These are phyloP conservation scores for Colletotrichum destructivum DNA, from an alignment of 2,329 filamentous ascomycete genomes.

Conservation along the genomic window DNA sequence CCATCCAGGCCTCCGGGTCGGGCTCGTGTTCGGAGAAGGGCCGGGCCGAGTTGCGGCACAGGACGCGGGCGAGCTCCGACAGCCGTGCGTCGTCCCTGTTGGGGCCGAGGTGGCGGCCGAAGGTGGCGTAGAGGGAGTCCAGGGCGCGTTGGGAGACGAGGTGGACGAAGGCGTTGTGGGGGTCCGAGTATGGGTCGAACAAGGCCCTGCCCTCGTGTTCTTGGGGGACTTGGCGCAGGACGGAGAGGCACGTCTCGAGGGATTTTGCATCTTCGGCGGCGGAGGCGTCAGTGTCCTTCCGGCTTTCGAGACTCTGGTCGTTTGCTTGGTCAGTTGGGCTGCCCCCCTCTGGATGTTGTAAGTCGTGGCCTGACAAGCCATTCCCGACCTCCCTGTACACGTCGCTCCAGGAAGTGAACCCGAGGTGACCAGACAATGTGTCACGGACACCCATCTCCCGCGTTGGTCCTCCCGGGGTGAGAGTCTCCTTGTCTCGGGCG, in stretches of 20 bases:
- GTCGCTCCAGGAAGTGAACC: constrained; percentile 60
- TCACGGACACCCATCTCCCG: not conserved
- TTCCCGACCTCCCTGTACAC: constrained; percentile 59
- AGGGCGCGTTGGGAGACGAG: constrained; percentile 35
- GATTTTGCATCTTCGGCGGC: constrained; percentile 23
- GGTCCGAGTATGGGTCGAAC: constrained; percentile 40
- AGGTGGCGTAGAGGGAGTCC: constrained; percentile 43
- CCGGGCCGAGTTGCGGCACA: constrained; percentile 46
- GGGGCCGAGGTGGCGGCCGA: constrained; percentile 44
- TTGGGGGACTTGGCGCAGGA: constrained; percentile 55
- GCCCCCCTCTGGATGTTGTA: not conserved
- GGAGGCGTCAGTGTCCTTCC: not conserved
- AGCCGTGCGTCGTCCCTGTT: constrained; percentile 24
- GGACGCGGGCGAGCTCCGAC: constrained; percentile 40
- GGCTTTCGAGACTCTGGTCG: constrained; percentile 48
- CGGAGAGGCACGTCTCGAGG: constrained; percentile 55
- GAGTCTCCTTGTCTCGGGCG: not conserved
- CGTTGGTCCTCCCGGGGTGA: not conserved
- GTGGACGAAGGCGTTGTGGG: constrained; percentile 44
- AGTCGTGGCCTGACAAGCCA: constrained; percentile 48
- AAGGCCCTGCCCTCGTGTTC: constrained; percentile 24
- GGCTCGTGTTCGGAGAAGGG: constrained; percentile 37
- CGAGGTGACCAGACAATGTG: constrained; percentile 56
- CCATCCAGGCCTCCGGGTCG: constrained; percentile 32
- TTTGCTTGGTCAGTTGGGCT: constrained; percentile 43